Evolutionary conservation across 441 rosid genomes (phyloP), one percentile per base, ranked within the genome.

Genomic region (Eutrema salsugineum): DNA sequence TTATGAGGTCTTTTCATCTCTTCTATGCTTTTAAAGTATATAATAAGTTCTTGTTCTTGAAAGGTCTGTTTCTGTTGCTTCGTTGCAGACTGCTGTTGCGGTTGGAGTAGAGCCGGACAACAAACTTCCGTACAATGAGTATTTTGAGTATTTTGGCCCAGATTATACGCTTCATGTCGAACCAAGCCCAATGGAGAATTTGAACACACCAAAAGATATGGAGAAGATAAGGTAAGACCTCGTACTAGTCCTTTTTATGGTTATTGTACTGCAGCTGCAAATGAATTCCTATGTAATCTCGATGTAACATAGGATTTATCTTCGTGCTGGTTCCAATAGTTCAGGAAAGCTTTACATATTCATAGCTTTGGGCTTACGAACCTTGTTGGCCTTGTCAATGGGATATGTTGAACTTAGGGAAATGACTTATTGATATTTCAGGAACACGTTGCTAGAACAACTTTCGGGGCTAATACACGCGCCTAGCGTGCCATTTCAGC

Each of bases 71-170:
- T 72, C 19, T 75, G 35, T 73, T 78, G 15, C 36, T 66, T 69
- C 70, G 28, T 68, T 19, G 57, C 88, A 95, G 99, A 93, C 99
- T 61, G 99, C 98, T 33, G 95, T 95, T 57, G 97, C 99, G 5
- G 95, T 95, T 76, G 97, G 93, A 54, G 94, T 93, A 33, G 98
- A 93, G 81, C 98, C 98, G 49, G 95, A 91, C 68, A 89, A 95
- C 75, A 79, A 85, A 59, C 81, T 95, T 78, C 98, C 97, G 5
- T 88, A 83, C 83, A 93, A 89, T 77, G 98, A 95, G 71, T 95
- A 95, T 77, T 89, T 79, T 20, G 98, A 91, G 86, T 95, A 95
- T 80, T 95, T 91, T 66, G 97, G 98, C 17, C 99, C 98, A 24
- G 97, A 95, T 56, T 95, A 93, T 76, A 84, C 87, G 7, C 98